Percentiles rank a stretch among this genome's conserved stretches.
Conservation (phyloP, 1,139 yeast genomes). For the Saccharomyces pastorianus region DNA sequence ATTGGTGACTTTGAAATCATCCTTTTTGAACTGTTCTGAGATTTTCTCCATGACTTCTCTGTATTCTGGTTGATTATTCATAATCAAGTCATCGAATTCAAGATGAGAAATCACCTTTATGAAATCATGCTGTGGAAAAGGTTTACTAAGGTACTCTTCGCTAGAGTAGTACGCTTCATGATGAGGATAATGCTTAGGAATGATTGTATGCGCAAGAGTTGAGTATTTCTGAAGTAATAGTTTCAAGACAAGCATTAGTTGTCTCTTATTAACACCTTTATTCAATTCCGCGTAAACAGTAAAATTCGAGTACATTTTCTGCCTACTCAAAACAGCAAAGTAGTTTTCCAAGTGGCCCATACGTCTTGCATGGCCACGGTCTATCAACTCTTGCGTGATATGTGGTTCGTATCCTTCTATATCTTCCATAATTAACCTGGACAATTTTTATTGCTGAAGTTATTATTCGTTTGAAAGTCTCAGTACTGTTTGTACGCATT, state of each 20-base stretch:
- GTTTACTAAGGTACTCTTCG: constrained; percentile 16
- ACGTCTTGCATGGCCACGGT: constrained; percentile 26
- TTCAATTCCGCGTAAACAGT: constrained; percentile 19
- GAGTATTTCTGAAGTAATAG: constrained; percentile 18
- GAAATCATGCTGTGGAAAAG: constrained; percentile 21
- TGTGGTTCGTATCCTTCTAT: constrained; percentile 5
- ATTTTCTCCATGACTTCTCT: constrained; percentile 8
- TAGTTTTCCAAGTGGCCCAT: constrained; percentile 26
- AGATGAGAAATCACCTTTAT: constrained; percentile 15
- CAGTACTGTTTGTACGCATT: background rate
- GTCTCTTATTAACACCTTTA: constrained; percentile 5
- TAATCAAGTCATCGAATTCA: constrained; percentile 14
- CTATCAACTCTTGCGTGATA: constrained; percentile 8
- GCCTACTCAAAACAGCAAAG: constrained; percentile 24
- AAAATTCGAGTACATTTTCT: constrained; percentile 22
- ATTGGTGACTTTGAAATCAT: constrained; percentile 11
- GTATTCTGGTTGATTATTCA: constrained; percentile 18
- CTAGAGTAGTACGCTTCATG: constrained; percentile 16
- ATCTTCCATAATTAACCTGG: background rate
- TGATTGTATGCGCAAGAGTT: constrained; percentile 15
- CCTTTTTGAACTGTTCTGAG: constrained; percentile 9
- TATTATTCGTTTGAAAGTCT: background rate
- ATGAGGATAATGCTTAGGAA: constrained; percentile 16
- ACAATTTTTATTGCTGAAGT: constrained; percentile 2
- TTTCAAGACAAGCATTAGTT: constrained; percentile 14